A percentile compares a stretch with the other conserved stretches of the same genome.
Evolutionary conservation across 805 yeast genomes (phyloP).

Genomic region (Wickerhamiella occidentalis): DNA sequence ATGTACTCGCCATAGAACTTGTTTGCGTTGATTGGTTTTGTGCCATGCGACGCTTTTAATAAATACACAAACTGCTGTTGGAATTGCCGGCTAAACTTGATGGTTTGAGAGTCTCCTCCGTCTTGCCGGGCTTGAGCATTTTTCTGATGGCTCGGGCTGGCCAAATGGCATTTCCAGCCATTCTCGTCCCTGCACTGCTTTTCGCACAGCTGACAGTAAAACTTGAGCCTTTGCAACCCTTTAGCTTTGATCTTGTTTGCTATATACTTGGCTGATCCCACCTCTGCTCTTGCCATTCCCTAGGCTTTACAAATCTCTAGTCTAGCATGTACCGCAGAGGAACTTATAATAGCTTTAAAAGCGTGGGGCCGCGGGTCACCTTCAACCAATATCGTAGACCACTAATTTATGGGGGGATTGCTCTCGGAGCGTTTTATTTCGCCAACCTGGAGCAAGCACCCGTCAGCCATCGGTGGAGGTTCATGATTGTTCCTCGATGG

Average conservation of each 20-base stretch:
- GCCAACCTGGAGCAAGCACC: conserved; percentile 70
- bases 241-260: conserved; percentile 66
- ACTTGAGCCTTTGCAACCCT: conserved; percentile 76
- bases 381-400: conserved; percentile 15
- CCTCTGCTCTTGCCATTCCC: conserved; percentile 48
- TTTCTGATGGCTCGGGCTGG: conserved; percentile 63
- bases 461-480: conserved; percentile 56
- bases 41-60: conserved; percentile 62
- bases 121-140: conserved; percentile 39
- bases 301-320: not conserved
- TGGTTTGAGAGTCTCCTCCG: conserved; percentile 31
- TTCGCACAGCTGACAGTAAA: conserved; percentile 80
- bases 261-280: conserved; percentile 55
- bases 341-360: conserved; percentile 17
- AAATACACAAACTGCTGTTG: conserved; percentile 50
- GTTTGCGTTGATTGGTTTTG: conserved; percentile 67
- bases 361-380: conserved; percentile 11
- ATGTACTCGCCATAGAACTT: conserved; percentile 85
- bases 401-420: conserved; percentile 23
- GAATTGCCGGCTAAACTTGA: conserved; percentile 51
- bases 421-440: conserved; percentile 31
- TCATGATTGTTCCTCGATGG: conserved; percentile 59
- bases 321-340: not conserved
- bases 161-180: conserved; percentile 85
- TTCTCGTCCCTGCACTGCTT: conserved; percentile 94